Conservation (phyloP, 306 rosid genomes). For the Arachis hypogaea region DNA sequence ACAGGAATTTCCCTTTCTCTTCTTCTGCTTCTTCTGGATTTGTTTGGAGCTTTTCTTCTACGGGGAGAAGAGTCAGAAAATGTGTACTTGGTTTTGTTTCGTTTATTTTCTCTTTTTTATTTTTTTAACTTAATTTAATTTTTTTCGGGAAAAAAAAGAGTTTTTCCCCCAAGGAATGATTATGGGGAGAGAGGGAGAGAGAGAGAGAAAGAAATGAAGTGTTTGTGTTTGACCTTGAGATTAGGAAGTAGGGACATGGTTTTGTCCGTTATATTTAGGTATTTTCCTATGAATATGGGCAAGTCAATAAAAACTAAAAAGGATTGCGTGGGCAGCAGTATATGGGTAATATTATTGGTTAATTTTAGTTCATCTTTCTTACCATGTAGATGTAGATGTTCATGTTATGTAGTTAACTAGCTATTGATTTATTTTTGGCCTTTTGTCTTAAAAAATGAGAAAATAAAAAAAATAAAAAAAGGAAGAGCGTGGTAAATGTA, state of each 20-base stretch:
- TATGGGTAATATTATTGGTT: conserved; percentile 13
- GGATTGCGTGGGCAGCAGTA: conserved; percentile 51
- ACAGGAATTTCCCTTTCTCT: conserved; percentile 40
- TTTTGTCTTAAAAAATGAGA: too few species aligned
- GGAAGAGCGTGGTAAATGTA: too few species aligned
- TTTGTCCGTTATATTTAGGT: conserved; percentile 43
- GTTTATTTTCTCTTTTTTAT: not conserved
- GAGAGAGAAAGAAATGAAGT: conserved; percentile 26
- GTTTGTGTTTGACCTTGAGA: conserved; percentile 63
- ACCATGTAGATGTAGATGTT: not conserved
- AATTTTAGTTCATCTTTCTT: conserved; percentile 42
- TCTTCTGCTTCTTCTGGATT: conserved; percentile 41
- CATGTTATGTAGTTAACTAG: too few species aligned
- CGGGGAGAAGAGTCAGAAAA: conserved; percentile 36
- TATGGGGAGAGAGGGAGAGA: conserved; percentile 61
- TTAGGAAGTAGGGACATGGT: conserved; percentile 31
- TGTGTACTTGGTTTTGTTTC: not conserved
- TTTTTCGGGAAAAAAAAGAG: not conserved
- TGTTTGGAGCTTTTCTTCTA: conserved; percentile 41
- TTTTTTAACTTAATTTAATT: not conserved
- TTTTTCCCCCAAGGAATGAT: conserved; percentile 45
- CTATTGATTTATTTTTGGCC: too few species aligned
- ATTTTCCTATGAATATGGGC: conserved; percentile 53
- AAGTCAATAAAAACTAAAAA: conserved; percentile 38
- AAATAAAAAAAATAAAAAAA: too few species aligned